Evolutionary conservation across 2,329 filamentous ascomycete species (phyloP).

Genomic region (Fusarium luffae): DNA sequence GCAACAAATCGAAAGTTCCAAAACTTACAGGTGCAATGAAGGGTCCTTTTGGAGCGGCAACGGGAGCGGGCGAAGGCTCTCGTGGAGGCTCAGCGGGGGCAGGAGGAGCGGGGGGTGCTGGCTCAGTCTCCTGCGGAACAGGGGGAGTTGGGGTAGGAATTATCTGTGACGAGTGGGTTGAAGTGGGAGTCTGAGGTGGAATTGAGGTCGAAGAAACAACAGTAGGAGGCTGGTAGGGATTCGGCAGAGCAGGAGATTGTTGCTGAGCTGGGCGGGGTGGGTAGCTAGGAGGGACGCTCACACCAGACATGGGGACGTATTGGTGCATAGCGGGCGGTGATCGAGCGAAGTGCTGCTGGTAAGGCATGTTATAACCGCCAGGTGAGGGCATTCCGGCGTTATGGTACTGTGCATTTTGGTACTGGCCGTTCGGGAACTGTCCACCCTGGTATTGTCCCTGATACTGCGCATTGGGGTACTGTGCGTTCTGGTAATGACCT

Average conservation of each 20-base stretch:
- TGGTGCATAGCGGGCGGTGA: slow-evolving; percentile 65
- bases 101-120: slow-evolving; percentile 42
- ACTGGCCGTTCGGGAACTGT: slow-evolving; percentile 58
- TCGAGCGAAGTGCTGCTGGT: slow-evolving; percentile 59
- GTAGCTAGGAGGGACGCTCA: slow-evolving; percentile 60
- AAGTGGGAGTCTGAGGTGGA: slow-evolving; percentile 64
- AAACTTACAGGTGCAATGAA: slow-evolving; percentile 63
- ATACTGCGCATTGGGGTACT: slow-evolving; percentile 43
- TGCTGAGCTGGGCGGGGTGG: slow-evolving; percentile 57
- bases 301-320: slow-evolving; percentile 64
- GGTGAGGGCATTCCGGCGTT: slow-evolving; percentile 54
- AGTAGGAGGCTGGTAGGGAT: slow-evolving; percentile 67
- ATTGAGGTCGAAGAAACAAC: slow-evolving; percentile 53
- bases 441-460: slow-evolving; percentile 36
- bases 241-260: slow-evolving; percentile 64
- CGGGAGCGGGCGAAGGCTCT: slow-evolving; percentile 42
- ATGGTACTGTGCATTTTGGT: slow-evolving; percentile 40
- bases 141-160: slow-evolving; percentile 60
- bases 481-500: slow-evolving; percentile 44
- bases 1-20: background rate
- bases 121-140: slow-evolving; percentile 55
- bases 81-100: slow-evolving; percentile 39
- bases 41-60: slow-evolving; percentile 43
- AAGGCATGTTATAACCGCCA: slow-evolving; percentile 55
- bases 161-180: slow-evolving; percentile 60